Evolutionary conservation across 148 eudicot genomes (phyloP), one percentile per base, ranked within the genome.

Genomic region (Chenopodium suecicum): DNA sequence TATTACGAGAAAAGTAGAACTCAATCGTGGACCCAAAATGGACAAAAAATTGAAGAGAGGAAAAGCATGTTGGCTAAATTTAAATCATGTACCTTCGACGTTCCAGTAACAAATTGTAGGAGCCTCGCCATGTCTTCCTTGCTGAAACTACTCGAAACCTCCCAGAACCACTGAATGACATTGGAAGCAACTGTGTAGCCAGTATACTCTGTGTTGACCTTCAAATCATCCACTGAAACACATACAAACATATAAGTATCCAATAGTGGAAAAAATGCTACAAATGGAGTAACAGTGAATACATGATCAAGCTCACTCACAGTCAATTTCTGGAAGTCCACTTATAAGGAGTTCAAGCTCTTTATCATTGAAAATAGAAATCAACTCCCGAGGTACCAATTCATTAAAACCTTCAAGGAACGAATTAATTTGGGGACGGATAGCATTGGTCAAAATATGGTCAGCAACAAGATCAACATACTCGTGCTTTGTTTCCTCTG

Each of bases 101-200:
- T 96, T 46, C 99, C 99, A 50, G 99, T 96, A 47, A 96, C 99
- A 86, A 96, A 96, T 67, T 96, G 99, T 64, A 96, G 87, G 27
- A 96, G 86, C 76, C 98, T 88, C 56, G 99, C 99, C 92, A 88
- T 94, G 84, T 96, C 99, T 88, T 96, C 99, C 86, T 96, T 94
- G 85, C 85, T 94, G 83, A 96, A 96, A 83, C 88, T 89, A 85
- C 83, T 85, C 73, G 88, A 95, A 84, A 94, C 98, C 81, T 96
- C 99, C 99, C 99, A 96, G 87, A 96, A 96, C 99, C 99, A 96
- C 83, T 90, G 94, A 83, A 94, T 86, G 83, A 91, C 93, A 88
- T 74, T 85, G 76, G 97, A 96, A 52, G 91, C 94, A 65, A 89
- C 83, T 2, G 94, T 89, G 76, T 92, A 96, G 23, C 99, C 99